These are phyloP conservation scores for Dillenia turbinata DNA, from an alignment of 164 flowering plant species.

Conservation along the genomic window DNA sequence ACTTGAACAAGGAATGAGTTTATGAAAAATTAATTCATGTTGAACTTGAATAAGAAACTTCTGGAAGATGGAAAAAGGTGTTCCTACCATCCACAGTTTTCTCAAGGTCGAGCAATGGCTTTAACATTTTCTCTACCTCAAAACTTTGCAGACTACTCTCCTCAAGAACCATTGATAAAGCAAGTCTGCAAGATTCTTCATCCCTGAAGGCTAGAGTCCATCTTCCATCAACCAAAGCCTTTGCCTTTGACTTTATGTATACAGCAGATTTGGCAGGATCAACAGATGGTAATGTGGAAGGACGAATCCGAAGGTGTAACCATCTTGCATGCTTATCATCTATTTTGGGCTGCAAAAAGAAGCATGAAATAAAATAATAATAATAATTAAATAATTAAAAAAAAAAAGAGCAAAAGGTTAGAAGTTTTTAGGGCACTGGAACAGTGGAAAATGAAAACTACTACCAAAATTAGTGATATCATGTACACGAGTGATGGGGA, in stretches of 20 bases:
- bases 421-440: too few species aligned
- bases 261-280: conserved; percentile 40
- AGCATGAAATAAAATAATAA: conserved; percentile 5
- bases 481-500: too few species aligned
- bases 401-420: too few species aligned
- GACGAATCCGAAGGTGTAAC: conserved; percentile 92
- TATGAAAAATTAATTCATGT: conserved; percentile 21
- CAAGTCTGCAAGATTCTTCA: conserved; percentile 67
- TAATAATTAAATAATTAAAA: too few species aligned
- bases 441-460: too few species aligned
- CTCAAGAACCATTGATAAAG: conserved; percentile 66
- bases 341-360: conserved; percentile 60
- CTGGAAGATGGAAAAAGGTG: conserved; percentile 5
- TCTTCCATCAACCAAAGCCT: conserved; percentile 81
- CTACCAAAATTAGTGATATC: too few species aligned
- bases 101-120: conserved; percentile 56
- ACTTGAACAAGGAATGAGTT: conserved; percentile 10
- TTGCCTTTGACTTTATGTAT: conserved; percentile 40
- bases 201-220: conserved; percentile 95
- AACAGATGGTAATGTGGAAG: conserved; percentile 58
- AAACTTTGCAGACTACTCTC: conserved; percentile 49
- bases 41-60: conserved; percentile 22
- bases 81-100: conserved; percentile 19
- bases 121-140: conserved; percentile 71
- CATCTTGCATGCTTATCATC: conserved; percentile 86